These are phyloP conservation scores for Moelleriella libera DNA, from an alignment of 2,329 filamentous ascomycete species.

Conservation along the genomic window DNA sequence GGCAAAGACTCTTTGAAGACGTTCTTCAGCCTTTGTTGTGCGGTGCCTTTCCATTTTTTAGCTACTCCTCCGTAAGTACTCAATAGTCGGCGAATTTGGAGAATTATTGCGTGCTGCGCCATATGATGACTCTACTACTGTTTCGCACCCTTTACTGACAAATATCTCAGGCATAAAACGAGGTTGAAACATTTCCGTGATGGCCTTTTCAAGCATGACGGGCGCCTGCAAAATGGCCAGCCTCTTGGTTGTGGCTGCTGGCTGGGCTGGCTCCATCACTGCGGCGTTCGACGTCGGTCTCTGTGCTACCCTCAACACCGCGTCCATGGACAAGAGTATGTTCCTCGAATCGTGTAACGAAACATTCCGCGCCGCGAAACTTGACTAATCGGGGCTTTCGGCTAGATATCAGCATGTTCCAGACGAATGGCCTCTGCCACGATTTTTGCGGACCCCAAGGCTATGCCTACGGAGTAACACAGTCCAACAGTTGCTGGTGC, in stretches of 20 bases:
- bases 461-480: constrained; percentile 56
- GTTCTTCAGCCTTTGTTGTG: too few relatives aligned
- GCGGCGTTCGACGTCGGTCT: constrained; percentile 14
- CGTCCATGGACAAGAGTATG: constrained; percentile 16
- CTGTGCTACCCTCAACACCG: constrained; percentile 24
- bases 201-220: not conserved
- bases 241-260: constrained; percentile 9
- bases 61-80: too few relatives aligned
- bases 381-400: not conserved
- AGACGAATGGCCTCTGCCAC: constrained; percentile 57
- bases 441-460: constrained; percentile 35
- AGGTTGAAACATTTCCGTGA: not conserved
- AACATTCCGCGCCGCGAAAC: not conserved
- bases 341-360: not conserved
- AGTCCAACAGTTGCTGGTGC: constrained; percentile 58
- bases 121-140: too few relatives aligned
- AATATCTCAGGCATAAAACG: too few relatives aligned
- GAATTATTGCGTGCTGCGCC: too few relatives aligned
- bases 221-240: not conserved
- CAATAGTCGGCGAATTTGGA: too few relatives aligned
- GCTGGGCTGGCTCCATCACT: constrained; percentile 9
- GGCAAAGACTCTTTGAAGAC: too few relatives aligned
- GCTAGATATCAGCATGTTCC: constrained; percentile 39
- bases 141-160: too few relatives aligned
- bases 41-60: too few relatives aligned